Evolutionary conservation across 2,329 filamentous ascomycete species (phyloP), one percentile per base, ranked within the genome.

Genomic region (Calonectria crousiana): DNA sequence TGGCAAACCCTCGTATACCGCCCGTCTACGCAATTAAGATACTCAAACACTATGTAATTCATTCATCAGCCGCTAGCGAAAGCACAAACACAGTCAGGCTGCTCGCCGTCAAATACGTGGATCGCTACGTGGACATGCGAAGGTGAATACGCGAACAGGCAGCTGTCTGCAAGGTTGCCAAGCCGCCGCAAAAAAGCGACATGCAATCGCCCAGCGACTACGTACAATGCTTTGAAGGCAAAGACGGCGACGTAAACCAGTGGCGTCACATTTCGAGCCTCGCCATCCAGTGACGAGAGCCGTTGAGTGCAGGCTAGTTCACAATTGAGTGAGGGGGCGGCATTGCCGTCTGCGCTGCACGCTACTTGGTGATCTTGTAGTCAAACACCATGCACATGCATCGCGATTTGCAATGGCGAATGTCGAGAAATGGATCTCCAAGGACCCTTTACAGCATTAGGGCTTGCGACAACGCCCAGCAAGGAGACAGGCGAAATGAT

Each of bases 201-300:
- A 34, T 62, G 56, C 34, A 26, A 60, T 49, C 36, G 56, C 26
- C n/a, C 69, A 30, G 49, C 51, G 28, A 47, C 41, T 30, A 38
- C 38, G 62, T 71, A 67, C 62, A 67, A 47, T 53, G 44, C 20
- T 20, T 53, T 14, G 36, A 62, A 68, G 64, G 53, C 44, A 68
- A 41, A 16, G 32, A 65, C 30, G 49, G 26, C 71, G 51, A 69
- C 71, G 56, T 72, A 51, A 60, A 73, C 71, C 38, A 41, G 71
- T 73, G 71, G 71, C 71, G 71, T 69, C 62, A 53, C 66, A 66
- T 69, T 56, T 47, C 51, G 60, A 28, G 9, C 64, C 65, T 73
- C 51, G 67, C 69, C 60, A 69, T 73, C 67, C 67, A 66, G 67
- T 66, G 67, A 70, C 28, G 30, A 38, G 32, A 53, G 41, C 34